These are phyloP conservation scores for Pyricularia sp. DNA, from an alignment of 2,329 filamentous ascomycete species.

Conservation along the genomic window DNA sequence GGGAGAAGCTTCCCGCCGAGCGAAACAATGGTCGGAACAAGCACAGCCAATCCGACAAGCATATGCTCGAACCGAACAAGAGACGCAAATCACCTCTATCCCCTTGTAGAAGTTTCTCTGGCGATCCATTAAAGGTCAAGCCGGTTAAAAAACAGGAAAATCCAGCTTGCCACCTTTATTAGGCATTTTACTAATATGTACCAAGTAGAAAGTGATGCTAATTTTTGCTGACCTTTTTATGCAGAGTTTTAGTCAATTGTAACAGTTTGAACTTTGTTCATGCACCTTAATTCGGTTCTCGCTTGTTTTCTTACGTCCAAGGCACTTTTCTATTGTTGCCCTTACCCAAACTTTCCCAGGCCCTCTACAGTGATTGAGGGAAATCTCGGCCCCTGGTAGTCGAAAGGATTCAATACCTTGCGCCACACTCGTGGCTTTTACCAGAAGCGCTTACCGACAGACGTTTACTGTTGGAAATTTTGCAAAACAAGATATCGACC, in stretches of 20 bases:
- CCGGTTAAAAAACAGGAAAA: background rate
- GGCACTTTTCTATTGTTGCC: no score
- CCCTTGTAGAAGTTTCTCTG: background rate
- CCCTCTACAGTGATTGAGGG: background rate
- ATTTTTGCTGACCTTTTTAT: background rate
- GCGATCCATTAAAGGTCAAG: background rate
- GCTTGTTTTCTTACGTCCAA: no score
- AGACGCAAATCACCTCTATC: background rate
- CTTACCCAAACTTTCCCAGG: background rate
- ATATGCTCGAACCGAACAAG: background rate
- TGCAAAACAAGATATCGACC: background rate
- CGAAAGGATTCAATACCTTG: background rate
- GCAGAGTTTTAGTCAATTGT: background rate
- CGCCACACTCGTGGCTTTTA: background rate
- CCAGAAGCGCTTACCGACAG: background rate
- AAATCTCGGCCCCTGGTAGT: background rate
- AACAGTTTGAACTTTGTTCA: no score
- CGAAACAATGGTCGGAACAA: background rate
- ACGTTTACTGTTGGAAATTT: background rate
- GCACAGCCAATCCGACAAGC: background rate
- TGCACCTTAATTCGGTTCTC: no score
- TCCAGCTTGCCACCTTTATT: background rate
- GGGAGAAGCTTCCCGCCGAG: background rate
- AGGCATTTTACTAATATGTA: no score
- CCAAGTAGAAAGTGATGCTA: background rate